Evolutionary conservation across 768 basidiomycete genomes (phyloP).

Genomic region (Coprinopsis marcescibilis): DNA sequence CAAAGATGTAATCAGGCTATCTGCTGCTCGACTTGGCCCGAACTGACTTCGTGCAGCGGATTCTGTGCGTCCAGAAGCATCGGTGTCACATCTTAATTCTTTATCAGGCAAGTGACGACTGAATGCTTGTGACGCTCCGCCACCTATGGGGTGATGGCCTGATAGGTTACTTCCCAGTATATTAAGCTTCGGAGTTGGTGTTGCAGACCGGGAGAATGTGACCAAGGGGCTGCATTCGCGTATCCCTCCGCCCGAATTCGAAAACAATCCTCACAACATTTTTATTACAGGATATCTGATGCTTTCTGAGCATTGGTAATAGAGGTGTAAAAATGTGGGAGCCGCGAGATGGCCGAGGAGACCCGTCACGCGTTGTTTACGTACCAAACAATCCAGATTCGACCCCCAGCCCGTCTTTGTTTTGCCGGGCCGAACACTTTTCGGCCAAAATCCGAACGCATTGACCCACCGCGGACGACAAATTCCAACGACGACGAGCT

Average conservation of each 20-base stretch:
- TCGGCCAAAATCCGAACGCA: slow-evolving; percentile 59
- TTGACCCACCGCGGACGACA: slow-evolving; percentile 50
- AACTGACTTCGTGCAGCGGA: background rate
- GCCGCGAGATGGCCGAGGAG: slow-evolving; percentile 6
- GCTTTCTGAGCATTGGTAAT: background rate
- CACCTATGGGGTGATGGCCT: slow-evolving; percentile 5
- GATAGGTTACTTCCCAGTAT: background rate
- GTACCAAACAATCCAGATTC: slow-evolving; percentile 32
- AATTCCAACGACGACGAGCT: slow-evolving; percentile 40
- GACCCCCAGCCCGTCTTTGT: slow-evolving; percentile 30
- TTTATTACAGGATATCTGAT: background rate
- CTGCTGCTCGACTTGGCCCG: too few species aligned
- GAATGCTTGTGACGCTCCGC: background rate
- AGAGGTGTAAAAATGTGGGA: background rate
- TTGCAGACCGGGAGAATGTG: background rate
- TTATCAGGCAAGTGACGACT: slow-evolving; percentile 3
- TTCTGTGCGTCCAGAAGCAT: slow-evolving; percentile 1
- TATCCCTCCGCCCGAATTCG: too few species aligned
- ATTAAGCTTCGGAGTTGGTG: slow-evolving; percentile 1
- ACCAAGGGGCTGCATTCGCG: too few species aligned
- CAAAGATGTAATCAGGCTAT: too few species aligned
- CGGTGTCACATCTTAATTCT: background rate
- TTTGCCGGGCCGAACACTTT: slow-evolving; percentile 56
- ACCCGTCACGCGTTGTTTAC: slow-evolving; percentile 28
- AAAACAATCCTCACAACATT: background rate